Evolutionary conservation across 495 filamentous ascomycete species (phyloP).

Genomic region (Annulohypoxylon stygium): DNA sequence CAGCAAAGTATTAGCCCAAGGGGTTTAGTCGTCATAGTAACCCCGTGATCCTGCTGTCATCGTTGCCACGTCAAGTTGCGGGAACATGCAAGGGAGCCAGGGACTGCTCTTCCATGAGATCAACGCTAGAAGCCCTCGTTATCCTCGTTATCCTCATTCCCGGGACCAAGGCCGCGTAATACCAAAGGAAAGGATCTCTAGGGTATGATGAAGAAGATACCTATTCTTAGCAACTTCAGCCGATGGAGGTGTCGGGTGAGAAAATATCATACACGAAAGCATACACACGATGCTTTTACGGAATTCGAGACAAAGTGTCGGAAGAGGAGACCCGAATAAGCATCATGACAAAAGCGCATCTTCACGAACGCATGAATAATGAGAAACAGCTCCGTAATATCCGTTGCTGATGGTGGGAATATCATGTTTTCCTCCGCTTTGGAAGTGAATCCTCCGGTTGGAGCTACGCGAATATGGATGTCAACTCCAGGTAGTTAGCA

Average conservation of each 20-base stretch:
- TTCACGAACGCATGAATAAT: constrained; percentile 17
- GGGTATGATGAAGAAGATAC: neutral
- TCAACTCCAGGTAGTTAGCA: neutral
- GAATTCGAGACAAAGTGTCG: constrained; percentile 3
- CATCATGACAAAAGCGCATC: neutral
- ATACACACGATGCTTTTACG: neutral
- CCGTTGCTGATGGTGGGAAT: constrained; percentile 7
- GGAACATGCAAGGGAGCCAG: neutral
- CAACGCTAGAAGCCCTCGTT: neutral
- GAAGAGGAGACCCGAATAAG: constrained; percentile 5
- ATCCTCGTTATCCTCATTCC: neutral
- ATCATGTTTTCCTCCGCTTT: neutral
- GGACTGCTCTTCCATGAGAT: neutral
- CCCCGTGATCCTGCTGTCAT: neutral
- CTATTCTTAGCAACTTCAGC: constrained; percentile 17
- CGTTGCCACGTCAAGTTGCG: too few species aligned
- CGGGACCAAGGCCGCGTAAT: neutral
- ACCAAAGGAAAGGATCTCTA: neutral
- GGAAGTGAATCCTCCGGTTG: neutral
- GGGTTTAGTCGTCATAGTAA: neutral
- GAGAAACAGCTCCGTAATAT: constrained; percentile 10
- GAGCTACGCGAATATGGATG: constrained; percentile 2
- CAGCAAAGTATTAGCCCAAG: too few species aligned
- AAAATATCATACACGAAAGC: neutral
- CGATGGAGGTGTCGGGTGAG: neutral